A percentile compares a stretch with the other conserved stretches of the same genome.
These are phyloP conservation scores for Viridothelium virens DNA, from an alignment of 495 filamentous ascomycete species.

Conservation along the genomic window DNA sequence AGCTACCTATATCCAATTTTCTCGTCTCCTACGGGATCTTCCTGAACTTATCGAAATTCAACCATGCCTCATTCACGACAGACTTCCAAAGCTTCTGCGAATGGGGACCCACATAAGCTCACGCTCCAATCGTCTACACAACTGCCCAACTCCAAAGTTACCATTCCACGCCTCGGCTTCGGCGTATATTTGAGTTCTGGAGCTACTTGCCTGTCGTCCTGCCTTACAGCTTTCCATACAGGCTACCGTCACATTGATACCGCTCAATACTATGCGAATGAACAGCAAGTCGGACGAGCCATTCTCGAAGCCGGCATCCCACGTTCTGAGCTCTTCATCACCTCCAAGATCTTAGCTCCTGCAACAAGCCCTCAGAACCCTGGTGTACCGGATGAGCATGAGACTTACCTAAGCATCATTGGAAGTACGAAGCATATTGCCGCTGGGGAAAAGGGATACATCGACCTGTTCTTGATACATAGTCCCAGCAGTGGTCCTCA, in stretches of 20 bases:
- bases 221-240: constrained; percentile 50
- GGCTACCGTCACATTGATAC: constrained; percentile 71
- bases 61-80: background rate
- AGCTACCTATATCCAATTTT: background rate
- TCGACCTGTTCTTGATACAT: constrained; percentile 66
- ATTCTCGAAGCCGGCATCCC: constrained; percentile 47
- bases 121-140: constrained; percentile 45
- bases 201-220: constrained; percentile 47
- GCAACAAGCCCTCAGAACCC: constrained; percentile 28
- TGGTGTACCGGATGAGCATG: constrained; percentile 38
- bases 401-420: constrained; percentile 50
- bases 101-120: constrained; percentile 30
- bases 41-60: background rate
- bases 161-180: constrained; percentile 64
- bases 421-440: constrained; percentile 56
- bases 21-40: background rate
- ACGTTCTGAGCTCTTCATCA: constrained; percentile 55
- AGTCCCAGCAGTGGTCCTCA: constrained; percentile 47
- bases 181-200: constrained; percentile 57
- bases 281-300: constrained; percentile 57
- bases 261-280: constrained; percentile 64
- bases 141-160: constrained; percentile 47
- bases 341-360: constrained; percentile 57
- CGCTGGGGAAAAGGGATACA: constrained; percentile 52
- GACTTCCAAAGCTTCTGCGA: background rate